Base-by-base conservation (phyloP, 2,329 filamentous ascomycete species). In the Boeremia lycopersici region DNA sequence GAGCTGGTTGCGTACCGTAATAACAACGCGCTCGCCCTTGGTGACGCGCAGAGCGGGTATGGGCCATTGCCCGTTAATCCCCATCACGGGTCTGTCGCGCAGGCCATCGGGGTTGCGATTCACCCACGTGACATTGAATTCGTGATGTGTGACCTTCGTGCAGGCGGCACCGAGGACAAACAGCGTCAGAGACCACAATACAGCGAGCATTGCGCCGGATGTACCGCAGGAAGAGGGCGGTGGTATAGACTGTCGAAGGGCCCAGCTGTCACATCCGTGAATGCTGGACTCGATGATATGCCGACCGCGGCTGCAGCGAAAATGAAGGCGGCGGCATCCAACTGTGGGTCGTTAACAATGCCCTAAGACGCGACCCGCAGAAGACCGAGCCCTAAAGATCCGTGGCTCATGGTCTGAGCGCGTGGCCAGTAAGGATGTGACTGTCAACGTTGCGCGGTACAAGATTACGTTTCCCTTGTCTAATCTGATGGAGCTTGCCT, bases 41-140 rank as follows among this genome's bases (percentile, higher is more conserved):
- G 89, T 90, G 60, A 86, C 84, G 60, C 89, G 84, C 38, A 93
- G 83, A 42, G 89, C 72, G 2, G 89, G 89, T 0, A 89, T 83
- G 0, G 90, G 90, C 71, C 89, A 91, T 66, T 87, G 80, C 26
- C 85, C 85, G 68, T 93, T 91, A 74, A 91, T 88, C 33, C 87
- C 83, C 49, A 91, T 82, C 30, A 76, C 74, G 5, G 77, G 74
- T 19, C 82, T 75, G 33, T 76, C 74, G 13, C 64, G 56, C 45
- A 77, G 61, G 12, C 78, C 80, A 69, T 84, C 82, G 5, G 82
- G 82, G 60, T 83, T 82, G 12, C 79, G 79, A 38, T 66, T 77
- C 2, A 83, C 77, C 82, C 82, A 84, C 7, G 77, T 78, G 55
- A 84, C 74, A 59, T 83, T 79, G 64, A 77, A 84, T 56, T 82